Conservation (phyloP, 306 rosid genomes). For the Citrullus amarus region DNA sequence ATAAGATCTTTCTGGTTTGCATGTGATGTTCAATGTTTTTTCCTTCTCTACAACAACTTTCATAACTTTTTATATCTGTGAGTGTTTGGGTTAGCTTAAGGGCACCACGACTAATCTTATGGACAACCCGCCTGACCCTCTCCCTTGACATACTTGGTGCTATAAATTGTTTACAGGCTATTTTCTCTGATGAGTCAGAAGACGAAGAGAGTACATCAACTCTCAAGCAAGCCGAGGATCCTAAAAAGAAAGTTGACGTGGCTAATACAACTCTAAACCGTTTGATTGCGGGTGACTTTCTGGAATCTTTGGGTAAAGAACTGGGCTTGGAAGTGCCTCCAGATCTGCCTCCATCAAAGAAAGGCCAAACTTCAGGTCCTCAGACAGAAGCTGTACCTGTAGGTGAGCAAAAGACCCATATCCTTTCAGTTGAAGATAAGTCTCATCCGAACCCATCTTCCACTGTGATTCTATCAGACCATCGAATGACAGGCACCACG, state of each 20-base stretch:
- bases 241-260: conserved; percentile 73
- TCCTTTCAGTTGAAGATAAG: conserved; percentile 17
- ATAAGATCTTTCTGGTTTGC: not conserved
- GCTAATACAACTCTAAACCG: conserved; percentile 75
- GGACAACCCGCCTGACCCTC: not conserved
- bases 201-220: conserved; percentile 46
- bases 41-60: not conserved
- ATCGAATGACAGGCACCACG: conserved; percentile 15
- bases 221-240: conserved; percentile 42
- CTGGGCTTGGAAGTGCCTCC: conserved; percentile 91
- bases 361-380: conserved; percentile 22
- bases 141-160: not conserved
- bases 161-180: conserved; percentile 46
- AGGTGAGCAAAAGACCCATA: conserved; percentile 15
- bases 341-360: conserved; percentile 46
- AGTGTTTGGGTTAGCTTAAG: too few relatives aligned
- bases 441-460: conserved; percentile 1
- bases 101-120: too few relatives aligned
- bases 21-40: not conserved
- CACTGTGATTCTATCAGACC: conserved; percentile 8
- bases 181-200: conserved; percentile 91
- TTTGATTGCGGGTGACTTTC: conserved; percentile 88
- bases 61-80: not conserved
- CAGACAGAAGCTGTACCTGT: conserved; percentile 28
- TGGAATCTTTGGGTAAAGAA: conserved; percentile 95